phyloP scores from a whole-genome alignment of 352 stramenopile genomes.

The Aphanomyces cochlioides region DNA sequence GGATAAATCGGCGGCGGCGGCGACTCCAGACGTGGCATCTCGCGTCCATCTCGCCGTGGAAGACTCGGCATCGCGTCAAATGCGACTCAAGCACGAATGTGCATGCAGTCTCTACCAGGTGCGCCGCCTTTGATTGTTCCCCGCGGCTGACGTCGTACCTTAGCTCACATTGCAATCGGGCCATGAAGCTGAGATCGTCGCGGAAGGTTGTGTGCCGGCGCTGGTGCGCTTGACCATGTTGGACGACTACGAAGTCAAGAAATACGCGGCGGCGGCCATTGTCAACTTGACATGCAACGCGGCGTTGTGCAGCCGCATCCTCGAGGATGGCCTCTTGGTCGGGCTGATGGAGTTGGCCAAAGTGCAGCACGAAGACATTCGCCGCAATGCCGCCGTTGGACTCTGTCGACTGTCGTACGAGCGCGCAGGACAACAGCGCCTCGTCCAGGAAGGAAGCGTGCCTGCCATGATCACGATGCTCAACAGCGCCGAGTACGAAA shows the following conservation, averaged over 20 bases:
- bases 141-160: too few species aligned
- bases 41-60: conserved; percentile 30
- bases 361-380: conserved; percentile 53
- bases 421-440: conserved; percentile 64
- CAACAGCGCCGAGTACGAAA: conserved; percentile 42
- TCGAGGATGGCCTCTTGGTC: conserved; percentile 61
- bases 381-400: conserved; percentile 57
- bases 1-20: too few species aligned
- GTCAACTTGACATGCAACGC: conserved; percentile 44
- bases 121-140: too few species aligned
- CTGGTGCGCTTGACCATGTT: conserved; percentile 55
- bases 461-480: conserved; percentile 62
- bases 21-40: too few species aligned
- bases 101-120: conserved; percentile 65
- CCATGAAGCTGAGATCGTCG: conserved; percentile 70
- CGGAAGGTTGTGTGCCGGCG: conserved; percentile 28
- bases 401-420: conserved; percentile 69
- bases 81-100: conserved; percentile 72
- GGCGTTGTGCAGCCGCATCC: conserved; percentile 57
- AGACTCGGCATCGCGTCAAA: conserved; percentile 30
- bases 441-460: conserved; percentile 75
- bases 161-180: conserved; percentile 59
- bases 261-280: conserved; percentile 63
- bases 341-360: conserved; percentile 65
- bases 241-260: conserved; percentile 43